These are phyloP conservation scores for Neurospora sublineolata DNA, from an alignment of 495 filamentous ascomycete genomes.

Conservation along the genomic window DNA sequence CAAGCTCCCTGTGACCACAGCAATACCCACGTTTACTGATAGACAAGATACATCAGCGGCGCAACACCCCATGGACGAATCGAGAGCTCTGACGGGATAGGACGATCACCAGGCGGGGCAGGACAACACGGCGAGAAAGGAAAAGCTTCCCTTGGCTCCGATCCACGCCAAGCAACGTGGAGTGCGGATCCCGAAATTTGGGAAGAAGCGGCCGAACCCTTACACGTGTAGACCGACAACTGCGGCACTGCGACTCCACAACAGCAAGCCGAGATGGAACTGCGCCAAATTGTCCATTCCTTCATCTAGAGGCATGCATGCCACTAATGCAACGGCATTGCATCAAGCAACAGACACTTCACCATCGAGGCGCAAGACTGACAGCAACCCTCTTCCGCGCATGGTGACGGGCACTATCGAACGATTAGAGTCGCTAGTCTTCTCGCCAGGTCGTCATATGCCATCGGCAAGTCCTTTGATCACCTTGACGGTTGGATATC, in stretches of 20 bases:
- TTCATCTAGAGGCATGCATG: background rate
- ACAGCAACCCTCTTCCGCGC: background rate
- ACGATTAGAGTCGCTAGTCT: background rate
- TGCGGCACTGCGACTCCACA: background rate
- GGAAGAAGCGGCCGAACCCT: background rate
- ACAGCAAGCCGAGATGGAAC: background rate
- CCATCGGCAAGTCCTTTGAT: background rate
- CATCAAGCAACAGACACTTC: background rate
- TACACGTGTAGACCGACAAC: background rate
- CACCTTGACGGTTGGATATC: background rate
- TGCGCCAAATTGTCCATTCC: background rate
- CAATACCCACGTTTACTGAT: background rate
- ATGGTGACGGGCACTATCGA: background rate
- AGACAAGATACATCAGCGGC: background rate
- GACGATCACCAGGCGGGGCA: background rate
- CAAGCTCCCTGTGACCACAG: background rate
- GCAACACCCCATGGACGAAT: background rate
- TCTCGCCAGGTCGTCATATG: background rate
- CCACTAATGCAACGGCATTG: background rate
- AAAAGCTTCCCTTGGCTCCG: background rate
- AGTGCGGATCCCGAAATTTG: conserved; percentile 2
- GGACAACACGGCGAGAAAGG: background rate
- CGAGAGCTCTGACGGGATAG: background rate
- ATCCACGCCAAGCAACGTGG: conserved; percentile 10
- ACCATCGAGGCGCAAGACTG: background rate